Conservation (phyloP, 2,329 filamentous ascomycete genomes). For the Fusarium tjaetaba region DNA sequence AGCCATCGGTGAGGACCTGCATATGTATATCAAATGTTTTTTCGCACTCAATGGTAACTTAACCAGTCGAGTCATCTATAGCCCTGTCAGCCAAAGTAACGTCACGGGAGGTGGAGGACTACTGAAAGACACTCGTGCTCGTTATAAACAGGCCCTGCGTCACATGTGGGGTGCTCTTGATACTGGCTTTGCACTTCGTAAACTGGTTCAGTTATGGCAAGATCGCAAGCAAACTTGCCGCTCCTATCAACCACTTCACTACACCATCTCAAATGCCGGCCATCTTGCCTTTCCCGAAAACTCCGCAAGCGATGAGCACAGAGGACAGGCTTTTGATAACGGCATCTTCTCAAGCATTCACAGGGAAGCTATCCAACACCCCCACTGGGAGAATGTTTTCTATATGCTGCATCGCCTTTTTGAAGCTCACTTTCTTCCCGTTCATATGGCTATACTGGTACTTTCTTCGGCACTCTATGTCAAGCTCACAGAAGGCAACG, state of each 20-base stretch:
- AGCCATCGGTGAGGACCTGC: conserved; percentile 79
- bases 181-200: conserved; percentile 71
- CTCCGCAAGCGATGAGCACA: conserved; percentile 51
- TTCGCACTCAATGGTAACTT: conserved; percentile 77
- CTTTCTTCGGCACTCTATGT: conserved; percentile 70
- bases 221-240: conserved; percentile 66
- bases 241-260: conserved; percentile 66
- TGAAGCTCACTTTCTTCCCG: conserved; percentile 77
- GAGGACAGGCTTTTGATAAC: conserved; percentile 56
- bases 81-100: conserved; percentile 78
- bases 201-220: conserved; percentile 65
- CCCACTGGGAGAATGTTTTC: conserved; percentile 65
- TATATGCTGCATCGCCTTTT: conserved; percentile 74
- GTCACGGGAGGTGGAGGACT: conserved; percentile 68
- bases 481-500: conserved; percentile 60
- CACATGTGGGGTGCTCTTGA: conserved; percentile 83
- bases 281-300: conserved; percentile 60
- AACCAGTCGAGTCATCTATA: conserved; percentile 70
- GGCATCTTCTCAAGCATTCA: conserved; percentile 66
- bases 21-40: conserved; percentile 84
- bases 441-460: conserved; percentile 73
- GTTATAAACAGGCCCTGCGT: conserved; percentile 76
- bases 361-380: conserved; percentile 60
- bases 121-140: conserved; percentile 67
- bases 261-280: conserved; percentile 54